Evolutionary conservation across 768 basidiomycete genomes (phyloP).

Genomic region (Sarcodon sp.): DNA sequence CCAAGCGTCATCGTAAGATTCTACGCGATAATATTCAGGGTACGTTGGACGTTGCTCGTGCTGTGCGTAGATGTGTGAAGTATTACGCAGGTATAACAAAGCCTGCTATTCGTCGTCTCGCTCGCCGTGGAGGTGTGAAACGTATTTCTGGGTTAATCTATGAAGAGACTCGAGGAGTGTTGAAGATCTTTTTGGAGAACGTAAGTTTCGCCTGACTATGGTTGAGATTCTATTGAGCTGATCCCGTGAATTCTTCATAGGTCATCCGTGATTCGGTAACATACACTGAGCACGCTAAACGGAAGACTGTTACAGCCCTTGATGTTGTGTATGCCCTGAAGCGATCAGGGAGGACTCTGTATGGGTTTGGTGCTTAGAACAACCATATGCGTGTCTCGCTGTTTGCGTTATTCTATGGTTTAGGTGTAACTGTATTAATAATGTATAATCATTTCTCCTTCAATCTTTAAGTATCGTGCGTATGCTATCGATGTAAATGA

Average conservation of each 20-base stretch:
- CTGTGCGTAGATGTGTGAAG: not conserved
- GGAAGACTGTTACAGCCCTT: slow-evolving; percentile 43
- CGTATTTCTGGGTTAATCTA: slow-evolving; percentile 46
- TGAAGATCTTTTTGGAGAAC: slow-evolving; percentile 50
- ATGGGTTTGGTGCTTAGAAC: slow-evolving; percentile 40
- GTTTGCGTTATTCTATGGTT: not conserved
- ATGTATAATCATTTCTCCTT: slow-evolving; percentile 2
- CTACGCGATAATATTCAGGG: slow-evolving; percentile 78
- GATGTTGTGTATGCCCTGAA: slow-evolving; percentile 53
- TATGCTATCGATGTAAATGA: too few species aligned
- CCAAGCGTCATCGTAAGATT: slow-evolving; percentile 73
- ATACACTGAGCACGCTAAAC: slow-evolving; percentile 52
- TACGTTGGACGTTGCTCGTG: slow-evolving; percentile 13
- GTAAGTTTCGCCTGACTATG: slow-evolving; percentile 8
- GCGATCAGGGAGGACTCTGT: slow-evolving; percentile 43
- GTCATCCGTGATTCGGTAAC: slow-evolving; percentile 45
- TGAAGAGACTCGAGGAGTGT: slow-evolving; percentile 54
- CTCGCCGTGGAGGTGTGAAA: slow-evolving; percentile 57
- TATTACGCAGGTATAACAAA: slow-evolving; percentile 73
- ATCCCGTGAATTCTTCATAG: slow-evolving; percentile 1
- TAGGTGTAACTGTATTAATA: not conserved
- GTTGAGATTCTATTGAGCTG: not conserved
- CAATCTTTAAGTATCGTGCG: not conserved
- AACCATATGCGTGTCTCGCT: slow-evolving; percentile 5
- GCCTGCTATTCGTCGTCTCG: slow-evolving; percentile 82